These are phyloP conservation scores for Nemophila menziesii DNA, from an alignment of 257 asterid species.

Conservation along the genomic window DNA sequence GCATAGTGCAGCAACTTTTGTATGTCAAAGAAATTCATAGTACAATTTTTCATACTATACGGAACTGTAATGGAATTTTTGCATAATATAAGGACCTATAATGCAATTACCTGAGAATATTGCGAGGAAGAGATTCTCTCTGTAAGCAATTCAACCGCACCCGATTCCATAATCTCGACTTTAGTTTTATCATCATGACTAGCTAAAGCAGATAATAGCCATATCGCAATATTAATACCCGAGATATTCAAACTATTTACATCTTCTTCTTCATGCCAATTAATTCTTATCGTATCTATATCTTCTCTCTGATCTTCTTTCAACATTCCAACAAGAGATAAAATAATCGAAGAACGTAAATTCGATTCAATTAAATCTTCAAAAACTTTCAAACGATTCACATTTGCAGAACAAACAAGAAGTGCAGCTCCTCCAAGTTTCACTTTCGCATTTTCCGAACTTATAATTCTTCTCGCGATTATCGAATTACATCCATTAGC, in stretches of 20 bases:
- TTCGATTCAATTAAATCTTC: conserved; percentile 64
- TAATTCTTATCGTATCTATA: conserved; percentile 49
- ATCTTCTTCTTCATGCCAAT: conserved; percentile 44
- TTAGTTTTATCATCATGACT: conserved; percentile 60
- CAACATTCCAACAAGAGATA: conserved; percentile 76
- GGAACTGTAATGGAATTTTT: no score
- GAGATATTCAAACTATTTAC: conserved; percentile 41
- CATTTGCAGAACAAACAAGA: conserved; percentile 74
- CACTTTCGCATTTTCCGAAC: conserved; percentile 46
- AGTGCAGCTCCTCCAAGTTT: conserved; percentile 94
- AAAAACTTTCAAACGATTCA: conserved; percentile 62
- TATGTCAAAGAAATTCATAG: no score
- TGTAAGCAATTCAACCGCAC: conserved; percentile 81
- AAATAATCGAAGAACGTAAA: conserved; percentile 51
- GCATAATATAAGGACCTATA: no score
- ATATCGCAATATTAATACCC: conserved; percentile 65
- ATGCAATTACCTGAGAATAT: conserved; percentile 77
- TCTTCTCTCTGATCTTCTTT: conserved; percentile 38
- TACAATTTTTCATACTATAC: no score
- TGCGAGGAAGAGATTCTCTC: conserved; percentile 59
- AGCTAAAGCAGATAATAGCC: conserved; percentile 89
- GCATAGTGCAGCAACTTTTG: no score
- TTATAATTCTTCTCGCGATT: conserved; percentile 59
- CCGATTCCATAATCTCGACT: conserved; percentile 80
- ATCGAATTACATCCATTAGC: conserved; percentile 66